Evolutionary conservation across 2,329 filamentous ascomycete species (phyloP), one percentile per base, ranked within the genome.

Genomic region (Ramularia collo-cygni): DNA sequence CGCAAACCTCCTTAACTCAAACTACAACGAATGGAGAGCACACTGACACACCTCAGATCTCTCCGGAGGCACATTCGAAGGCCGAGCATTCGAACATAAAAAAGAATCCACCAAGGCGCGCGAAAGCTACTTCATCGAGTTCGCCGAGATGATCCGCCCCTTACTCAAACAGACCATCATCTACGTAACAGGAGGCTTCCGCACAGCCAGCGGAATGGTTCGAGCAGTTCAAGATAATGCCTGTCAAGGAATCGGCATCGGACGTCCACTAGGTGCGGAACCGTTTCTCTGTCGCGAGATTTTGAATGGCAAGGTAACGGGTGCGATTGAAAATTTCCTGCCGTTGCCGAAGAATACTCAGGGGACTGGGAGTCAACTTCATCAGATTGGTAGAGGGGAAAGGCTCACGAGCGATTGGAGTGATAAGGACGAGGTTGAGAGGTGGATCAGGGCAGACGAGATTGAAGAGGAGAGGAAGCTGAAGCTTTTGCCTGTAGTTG

Each of bases 131-230:
- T 59, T 58, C 35, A 52, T 58, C 19, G 53, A 59, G 32, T 58
- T 56, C 21, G 55, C 56, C n/a, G 52, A 59, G 28, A 42, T 50
- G 40, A 50, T 61, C 30, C 40, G 46, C 14, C 56, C 56, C 6
- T 33, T 50, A 10, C 43, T 61, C 8, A 56, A 50, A 29, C 48
- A 59, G 40, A 60, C 56, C 2, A 54, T 55, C 37, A 44, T 56
- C 15, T 59, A 58, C 37, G 55, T 60, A 1, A 59, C 57, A 2
- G 56, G 56, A 4, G 56, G 57, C n/a, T 59, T 60, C 35, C 50
- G 52, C 3, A 58, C 58, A 1, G 54, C 51, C 7, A 37, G 39
- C 13, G 57, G 50, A 8, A 59, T 60, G 57, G 50, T 51, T 8
- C 18, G 35, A 7, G 57, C 57, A 1, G 14, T 59, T 6, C 19